phyloP scores from a whole-genome alignment of 2,329 filamentous ascomycete species.

The Sarocladium strictum region DNA sequence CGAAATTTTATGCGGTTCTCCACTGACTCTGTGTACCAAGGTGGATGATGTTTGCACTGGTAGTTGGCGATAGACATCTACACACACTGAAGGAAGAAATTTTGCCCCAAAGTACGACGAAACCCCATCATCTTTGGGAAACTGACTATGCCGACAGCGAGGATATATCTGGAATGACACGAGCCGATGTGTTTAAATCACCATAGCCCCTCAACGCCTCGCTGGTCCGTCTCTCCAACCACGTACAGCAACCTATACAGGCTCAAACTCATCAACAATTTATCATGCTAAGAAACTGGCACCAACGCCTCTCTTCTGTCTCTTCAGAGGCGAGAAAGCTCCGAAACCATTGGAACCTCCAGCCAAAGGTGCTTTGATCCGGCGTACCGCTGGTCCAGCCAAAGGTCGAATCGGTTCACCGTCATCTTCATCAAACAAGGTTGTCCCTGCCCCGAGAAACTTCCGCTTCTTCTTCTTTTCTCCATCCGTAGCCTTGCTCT shows the following conservation, averaged over 20 bases:
- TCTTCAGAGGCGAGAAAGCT: conserved; percentile 68
- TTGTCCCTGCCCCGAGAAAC: conserved; percentile 55
- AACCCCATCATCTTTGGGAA: too few relatives aligned
- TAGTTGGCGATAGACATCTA: too few relatives aligned
- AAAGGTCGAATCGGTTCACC: conserved; percentile 34
- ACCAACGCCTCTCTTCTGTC: conserved; percentile 55
- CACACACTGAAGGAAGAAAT: too few relatives aligned
- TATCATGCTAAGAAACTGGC: conserved; percentile 52
- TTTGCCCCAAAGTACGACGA: too few relatives aligned
- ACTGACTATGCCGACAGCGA: too few relatives aligned
- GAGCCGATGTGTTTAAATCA: too few relatives aligned
- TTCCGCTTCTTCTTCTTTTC: conserved; percentile 71
- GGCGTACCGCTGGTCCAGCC: conserved; percentile 16
- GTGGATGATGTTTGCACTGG: too few relatives aligned
- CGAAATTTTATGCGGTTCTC: too few relatives aligned
- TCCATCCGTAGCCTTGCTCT: conserved; percentile 28
- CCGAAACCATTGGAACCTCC: conserved; percentile 42
- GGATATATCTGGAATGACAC: too few relatives aligned
- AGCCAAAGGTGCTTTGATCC: conserved; percentile 31
- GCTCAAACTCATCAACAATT: background rate
- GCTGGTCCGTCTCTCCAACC: too few relatives aligned
- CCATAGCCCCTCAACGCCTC: too few relatives aligned
- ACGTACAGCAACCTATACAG: background rate
- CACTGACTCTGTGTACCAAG: too few relatives aligned
- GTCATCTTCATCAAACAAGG: conserved; percentile 64